These are phyloP conservation scores for Amoebophrya sp. DNA, from an alignment of 169 alveolate genomes.

Conservation along the genomic window DNA sequence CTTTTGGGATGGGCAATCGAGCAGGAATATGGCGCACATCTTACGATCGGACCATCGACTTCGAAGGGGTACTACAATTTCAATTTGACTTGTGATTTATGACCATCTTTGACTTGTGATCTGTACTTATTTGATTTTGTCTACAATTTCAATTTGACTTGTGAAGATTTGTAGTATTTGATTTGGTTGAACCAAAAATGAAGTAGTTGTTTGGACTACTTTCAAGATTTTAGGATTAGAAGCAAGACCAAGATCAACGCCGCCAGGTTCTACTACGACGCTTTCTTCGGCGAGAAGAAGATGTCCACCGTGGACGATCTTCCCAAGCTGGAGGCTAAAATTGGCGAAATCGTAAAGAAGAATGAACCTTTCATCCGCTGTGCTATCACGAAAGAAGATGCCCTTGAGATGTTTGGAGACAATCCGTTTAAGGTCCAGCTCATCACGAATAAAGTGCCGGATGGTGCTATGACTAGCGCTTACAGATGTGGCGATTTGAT, in stretches of 20 bases:
- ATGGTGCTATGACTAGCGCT: constrained; percentile 84
- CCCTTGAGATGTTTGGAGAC: constrained; percentile 84
- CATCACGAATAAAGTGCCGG: constrained; percentile 89
- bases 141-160: no score
- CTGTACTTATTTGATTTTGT: no score
- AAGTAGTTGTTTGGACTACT: no score
- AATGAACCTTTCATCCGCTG: constrained; percentile 87
- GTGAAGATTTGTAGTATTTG: no score
- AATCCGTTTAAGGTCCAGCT: constrained; percentile 95
- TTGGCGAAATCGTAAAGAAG: constrained; percentile 60
- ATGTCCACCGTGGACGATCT: constrained; percentile 28
- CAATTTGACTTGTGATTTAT: no score
- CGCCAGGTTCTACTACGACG: constrained; percentile 97
- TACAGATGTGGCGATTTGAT: constrained; percentile 94
- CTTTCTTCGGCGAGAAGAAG: constrained; percentile 77
- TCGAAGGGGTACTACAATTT: no score
- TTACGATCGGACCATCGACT: constrained; percentile 96
- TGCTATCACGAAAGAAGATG: constrained; percentile 90
- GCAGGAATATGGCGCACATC: constrained; percentile 85
- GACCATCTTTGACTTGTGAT: no score
- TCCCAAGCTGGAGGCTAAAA: constrained; percentile 56
- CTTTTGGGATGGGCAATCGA: constrained; percentile 89
- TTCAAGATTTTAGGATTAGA: no score
- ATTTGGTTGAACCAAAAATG: no score
- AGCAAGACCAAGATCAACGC: no score